These are phyloP conservation scores for Zygosaccharomyces pseudobailii DNA, from an alignment of 1,139 yeast genomes.

Conservation along the genomic window DNA sequence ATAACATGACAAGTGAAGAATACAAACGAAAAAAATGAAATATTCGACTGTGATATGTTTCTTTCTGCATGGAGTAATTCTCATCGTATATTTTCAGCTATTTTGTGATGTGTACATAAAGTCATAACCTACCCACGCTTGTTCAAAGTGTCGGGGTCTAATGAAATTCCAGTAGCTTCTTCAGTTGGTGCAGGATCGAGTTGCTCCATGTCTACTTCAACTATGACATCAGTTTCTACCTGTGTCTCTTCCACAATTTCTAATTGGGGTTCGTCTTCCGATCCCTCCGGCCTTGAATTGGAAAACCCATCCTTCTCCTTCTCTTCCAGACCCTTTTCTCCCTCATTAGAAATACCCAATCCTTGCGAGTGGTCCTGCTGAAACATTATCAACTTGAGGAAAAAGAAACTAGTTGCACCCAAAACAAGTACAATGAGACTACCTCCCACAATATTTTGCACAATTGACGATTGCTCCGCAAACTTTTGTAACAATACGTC, in stretches of 20 bases:
- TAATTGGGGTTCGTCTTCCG: background rate
- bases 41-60: too few relatives aligned
- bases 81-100: too few relatives aligned
- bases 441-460: constrained; percentile 1
- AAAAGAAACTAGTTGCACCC: background rate
- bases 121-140: background rate
- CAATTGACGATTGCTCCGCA: background rate
- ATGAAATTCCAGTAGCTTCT: background rate
- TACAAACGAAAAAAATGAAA: background rate
- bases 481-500: constrained; percentile 1
- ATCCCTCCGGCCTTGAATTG: background rate
- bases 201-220: background rate
- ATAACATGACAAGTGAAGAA: background rate
- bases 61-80: too few relatives aligned
- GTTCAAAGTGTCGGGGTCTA: background rate
- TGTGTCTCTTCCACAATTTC: background rate
- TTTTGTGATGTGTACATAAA: too few relatives aligned
- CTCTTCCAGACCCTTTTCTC: background rate
- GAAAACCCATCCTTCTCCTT: background rate
- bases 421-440: background rate
- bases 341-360: background rate
- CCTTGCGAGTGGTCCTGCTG: constrained; percentile 1
- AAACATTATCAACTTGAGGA: background rate
- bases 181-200: background rate
- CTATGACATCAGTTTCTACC: background rate